Evolutionary conservation across 768 basidiomycete genomes (phyloP).

Genomic region (Rhodotorula graminis): DNA sequence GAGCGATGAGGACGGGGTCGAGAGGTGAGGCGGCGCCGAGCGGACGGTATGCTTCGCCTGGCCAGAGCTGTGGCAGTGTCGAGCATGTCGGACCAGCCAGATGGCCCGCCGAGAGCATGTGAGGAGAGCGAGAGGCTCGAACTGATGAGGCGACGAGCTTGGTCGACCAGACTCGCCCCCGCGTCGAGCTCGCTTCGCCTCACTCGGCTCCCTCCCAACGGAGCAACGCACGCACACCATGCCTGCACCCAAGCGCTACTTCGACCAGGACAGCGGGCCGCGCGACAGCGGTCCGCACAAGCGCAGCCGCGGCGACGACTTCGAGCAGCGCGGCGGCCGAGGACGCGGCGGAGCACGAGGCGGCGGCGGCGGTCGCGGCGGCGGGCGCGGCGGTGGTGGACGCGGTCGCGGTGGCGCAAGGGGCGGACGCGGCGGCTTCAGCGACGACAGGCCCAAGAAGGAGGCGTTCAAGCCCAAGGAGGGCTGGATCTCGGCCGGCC

Average conservation of each 20-base stretch:
- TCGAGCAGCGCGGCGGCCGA: background rate
- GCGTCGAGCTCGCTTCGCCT: background rate
- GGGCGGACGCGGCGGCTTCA: constrained; percentile 1
- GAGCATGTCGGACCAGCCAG: too few species aligned
- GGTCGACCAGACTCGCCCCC: background rate
- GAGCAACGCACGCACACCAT: background rate
- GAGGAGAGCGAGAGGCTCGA: too few species aligned
- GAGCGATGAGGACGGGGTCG: too few species aligned
- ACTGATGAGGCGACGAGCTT: background rate
- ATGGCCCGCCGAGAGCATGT: too few species aligned
- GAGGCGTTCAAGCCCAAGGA: constrained; percentile 38
- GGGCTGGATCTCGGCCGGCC: constrained; percentile 32
- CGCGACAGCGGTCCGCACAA: constrained; percentile 1
- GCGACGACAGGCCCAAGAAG: constrained; percentile 28
- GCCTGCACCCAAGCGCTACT: constrained; percentile 35
- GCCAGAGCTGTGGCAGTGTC: too few species aligned
- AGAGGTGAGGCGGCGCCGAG: too few species aligned
- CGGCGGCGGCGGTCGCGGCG: background rate
- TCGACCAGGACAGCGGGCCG: constrained; percentile 15
- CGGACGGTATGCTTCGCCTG: too few species aligned
- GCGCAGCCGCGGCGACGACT: constrained; percentile 16
- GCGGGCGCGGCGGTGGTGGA: background rate
- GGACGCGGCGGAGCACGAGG: too few species aligned
- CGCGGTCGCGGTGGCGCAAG: constrained; percentile 13
- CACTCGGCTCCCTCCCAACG: background rate